Evolutionary conservation across 225 moss, liverwort and hornwort genomes (phyloP), one percentile per base, ranked within the genome.

Genomic region (Pseudoscleropodium purum): DNA sequence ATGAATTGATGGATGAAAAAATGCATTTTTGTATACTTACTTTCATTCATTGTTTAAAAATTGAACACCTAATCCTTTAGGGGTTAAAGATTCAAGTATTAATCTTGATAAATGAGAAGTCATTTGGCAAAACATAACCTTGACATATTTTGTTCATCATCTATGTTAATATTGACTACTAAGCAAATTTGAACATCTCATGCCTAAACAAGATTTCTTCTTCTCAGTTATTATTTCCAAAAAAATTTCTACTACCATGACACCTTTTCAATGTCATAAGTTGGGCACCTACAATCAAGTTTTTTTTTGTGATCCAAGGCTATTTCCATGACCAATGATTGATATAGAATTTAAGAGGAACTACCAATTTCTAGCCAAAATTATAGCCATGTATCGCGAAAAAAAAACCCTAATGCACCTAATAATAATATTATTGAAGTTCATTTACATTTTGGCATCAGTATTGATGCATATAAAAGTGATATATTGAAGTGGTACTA

Each of bases 361-460:
- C 1, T 14, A 0, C 24, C 0, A 69, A 2, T 13, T 13, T n/a
- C 6, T n/a, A 2, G 70, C 15, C 70, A 15, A 0, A 0, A 15
- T 26, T 72, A 26, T 41, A 41, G 24, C 41, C 26, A 41, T 41
- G 1, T 25, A 70, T 70, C 0, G 1, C 36, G 26, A 70, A 13
- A 24, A 39, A 24, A 1, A 27, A 27, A 9, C 30, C 6, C 6
- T 0, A 20, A 31, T 76, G 33, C 51, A 75, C 20, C 7, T 8
- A 76, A 13, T 33, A 76, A 13, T 33, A 33, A 34, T 76, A 76
- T 51, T 33, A 12, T 75, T 75, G 74, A 75, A 18, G 2, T 75
- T 47, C 30, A 75, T 33, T 49, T 75, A 33, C 19, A 75, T 75
- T 75, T 75, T 30, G 3, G 12, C 75, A 49, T 75, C 49, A 49